These are phyloP conservation scores for Oldenlandia corymbosa DNA, from an alignment of 257 asterid genomes.

Conservation along the genomic window DNA sequence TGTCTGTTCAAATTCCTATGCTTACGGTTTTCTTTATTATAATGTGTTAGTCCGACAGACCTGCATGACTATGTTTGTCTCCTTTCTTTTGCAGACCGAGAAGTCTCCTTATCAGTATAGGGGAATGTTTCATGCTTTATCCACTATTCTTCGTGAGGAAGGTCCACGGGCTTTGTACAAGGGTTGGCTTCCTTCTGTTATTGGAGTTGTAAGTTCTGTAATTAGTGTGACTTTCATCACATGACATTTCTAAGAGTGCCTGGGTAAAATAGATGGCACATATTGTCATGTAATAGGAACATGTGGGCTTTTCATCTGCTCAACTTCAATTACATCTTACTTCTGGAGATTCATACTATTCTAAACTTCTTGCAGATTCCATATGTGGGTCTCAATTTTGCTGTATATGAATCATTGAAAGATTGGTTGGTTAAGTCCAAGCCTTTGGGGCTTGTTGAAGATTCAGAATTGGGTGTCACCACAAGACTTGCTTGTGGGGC, in stretches of 20 bases:
- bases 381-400: constrained; percentile 95
- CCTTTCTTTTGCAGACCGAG: constrained; percentile 58
- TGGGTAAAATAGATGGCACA: neutral
- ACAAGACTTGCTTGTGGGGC: constrained; percentile 96
- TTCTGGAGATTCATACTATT: too few species aligned
- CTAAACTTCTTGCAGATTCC: constrained; percentile 84
- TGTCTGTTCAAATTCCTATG: neutral
- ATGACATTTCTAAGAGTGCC: neutral
- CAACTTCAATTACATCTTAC: neutral
- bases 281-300: neutral
- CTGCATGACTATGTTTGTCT: constrained; percentile 9
- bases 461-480: constrained; percentile 69
- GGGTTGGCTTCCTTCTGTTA: constrained; percentile 99
- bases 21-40: neutral
- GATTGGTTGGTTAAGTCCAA: constrained; percentile 71
- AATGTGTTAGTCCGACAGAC: constrained; percentile 4
- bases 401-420: constrained; percentile 92
- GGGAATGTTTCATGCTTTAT: constrained; percentile 89
- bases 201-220: constrained; percentile 83
- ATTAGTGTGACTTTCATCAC: neutral
- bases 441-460: constrained; percentile 65
- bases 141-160: constrained; percentile 97
- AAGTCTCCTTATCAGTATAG: constrained; percentile 86
- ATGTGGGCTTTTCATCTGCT: neutral
- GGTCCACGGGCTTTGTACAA: constrained; percentile 90